These are phyloP conservation scores for Pseudohalonectria lignicola DNA, from an alignment of 2,329 filamentous ascomycete species.

Conservation along the genomic window DNA sequence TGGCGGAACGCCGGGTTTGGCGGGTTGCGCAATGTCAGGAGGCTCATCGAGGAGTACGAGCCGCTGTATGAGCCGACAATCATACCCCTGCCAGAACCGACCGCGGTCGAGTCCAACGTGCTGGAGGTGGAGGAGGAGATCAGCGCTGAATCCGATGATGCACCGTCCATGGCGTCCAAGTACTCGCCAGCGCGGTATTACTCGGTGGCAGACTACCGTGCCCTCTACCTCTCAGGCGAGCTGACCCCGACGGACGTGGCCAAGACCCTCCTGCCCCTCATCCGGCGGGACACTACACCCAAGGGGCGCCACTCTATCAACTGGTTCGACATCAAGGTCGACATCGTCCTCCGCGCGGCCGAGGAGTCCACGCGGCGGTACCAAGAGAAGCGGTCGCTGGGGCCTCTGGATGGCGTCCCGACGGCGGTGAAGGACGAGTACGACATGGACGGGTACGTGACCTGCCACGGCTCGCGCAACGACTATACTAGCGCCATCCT, in stretches of 20 bases:
- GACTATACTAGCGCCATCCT: conserved; percentile 41
- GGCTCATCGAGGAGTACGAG: conserved; percentile 38
- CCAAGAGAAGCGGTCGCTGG: conserved; percentile 43
- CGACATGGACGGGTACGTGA: conserved; percentile 62
- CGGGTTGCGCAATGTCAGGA: conserved; percentile 39
- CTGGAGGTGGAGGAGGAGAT: conserved; percentile 29
- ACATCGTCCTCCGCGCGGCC: conserved; percentile 29
- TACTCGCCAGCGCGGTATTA: conserved; percentile 23
- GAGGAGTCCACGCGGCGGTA: conserved; percentile 33
- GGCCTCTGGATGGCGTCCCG: conserved; percentile 61
- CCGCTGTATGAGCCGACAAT: conserved; percentile 35
- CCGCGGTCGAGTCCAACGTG: conserved; percentile 6
- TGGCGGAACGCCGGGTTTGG: conserved; percentile 57
- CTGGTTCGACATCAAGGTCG: conserved; percentile 31
- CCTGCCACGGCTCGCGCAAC: conserved; percentile 49
- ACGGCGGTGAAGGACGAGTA: conserved; percentile 69
- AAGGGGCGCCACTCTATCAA: conserved; percentile 28
- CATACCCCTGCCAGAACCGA: conserved; percentile 23
- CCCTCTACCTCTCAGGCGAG: conserved; percentile 30
- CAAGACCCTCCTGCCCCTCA: conserved; percentile 30
- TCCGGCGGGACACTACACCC: conserved; percentile 24
- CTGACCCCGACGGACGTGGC: conserved; percentile 34
- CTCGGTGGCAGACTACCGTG: conserved; percentile 33
- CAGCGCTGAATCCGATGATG: conserved; percentile 5
- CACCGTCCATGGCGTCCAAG: conserved; percentile 9